phyloP scores from a whole-genome alignment of 75 land plant genomes.

The Selaginella tamariscina region DNA sequence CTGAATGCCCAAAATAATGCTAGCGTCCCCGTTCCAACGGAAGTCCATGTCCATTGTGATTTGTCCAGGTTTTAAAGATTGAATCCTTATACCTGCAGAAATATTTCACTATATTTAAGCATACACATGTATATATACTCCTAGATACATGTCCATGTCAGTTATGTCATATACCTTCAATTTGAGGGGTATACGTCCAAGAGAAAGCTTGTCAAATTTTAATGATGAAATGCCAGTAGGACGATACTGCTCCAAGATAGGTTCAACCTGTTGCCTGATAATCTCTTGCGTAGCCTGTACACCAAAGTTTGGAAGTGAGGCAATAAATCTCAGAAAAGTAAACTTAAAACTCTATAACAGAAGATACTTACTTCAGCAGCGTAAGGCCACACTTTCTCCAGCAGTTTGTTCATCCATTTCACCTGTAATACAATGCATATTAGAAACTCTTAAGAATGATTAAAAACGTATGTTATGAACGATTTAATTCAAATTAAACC shows the following conservation, averaged over 20 bases:
- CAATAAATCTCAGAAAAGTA: not conserved
- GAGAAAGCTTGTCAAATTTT: conserved; percentile 74
- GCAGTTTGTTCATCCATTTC: conserved; percentile 82
- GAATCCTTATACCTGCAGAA: conserved; percentile 69
- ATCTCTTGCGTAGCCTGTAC: conserved; percentile 47
- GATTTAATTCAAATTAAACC: not conserved
- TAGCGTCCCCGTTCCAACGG: conserved; percentile 95
- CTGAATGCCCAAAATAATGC: conserved; percentile 71
- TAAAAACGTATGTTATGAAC: not conserved
- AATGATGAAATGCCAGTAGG: conserved; percentile 75
- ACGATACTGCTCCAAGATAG: conserved; percentile 73
- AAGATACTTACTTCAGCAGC: conserved; percentile 58
- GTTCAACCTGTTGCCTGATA: conserved; percentile 70
- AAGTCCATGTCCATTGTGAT: conserved; percentile 90
- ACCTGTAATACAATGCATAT: conserved; percentile 40
- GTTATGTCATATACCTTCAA: conserved; percentile 57
- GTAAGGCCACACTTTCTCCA: conserved; percentile 88
- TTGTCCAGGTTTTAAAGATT: conserved; percentile 69
- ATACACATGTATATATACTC: not conserved
- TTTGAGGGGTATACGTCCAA: conserved; percentile 84
- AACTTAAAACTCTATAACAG: not conserved
- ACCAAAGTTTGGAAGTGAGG: too few relatives aligned
- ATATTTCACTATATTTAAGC: not conserved
- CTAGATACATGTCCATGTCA: conserved; percentile 9
- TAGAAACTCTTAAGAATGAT: not conserved